These are phyloP conservation scores for Oryza coarctata DNA, from an alignment of 176 grass and related monocot species.

Conservation along the genomic window DNA sequence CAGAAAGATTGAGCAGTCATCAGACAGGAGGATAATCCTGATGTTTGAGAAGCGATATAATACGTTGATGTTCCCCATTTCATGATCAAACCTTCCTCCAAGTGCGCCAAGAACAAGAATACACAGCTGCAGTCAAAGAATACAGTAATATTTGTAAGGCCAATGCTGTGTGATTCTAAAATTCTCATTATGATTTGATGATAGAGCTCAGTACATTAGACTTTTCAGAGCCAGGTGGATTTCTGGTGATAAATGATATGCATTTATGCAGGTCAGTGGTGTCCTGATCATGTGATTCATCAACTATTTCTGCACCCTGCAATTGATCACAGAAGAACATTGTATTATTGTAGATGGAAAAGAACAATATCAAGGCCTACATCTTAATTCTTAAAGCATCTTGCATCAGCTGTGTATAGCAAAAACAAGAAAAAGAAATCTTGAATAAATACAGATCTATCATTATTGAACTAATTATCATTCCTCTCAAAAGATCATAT, in stretches of 20 bases:
- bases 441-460: not conserved
- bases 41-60: slow-evolving; percentile 62
- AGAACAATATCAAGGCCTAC: not conserved
- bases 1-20: slow-evolving; percentile 77
- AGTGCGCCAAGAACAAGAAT: slow-evolving; percentile 87
- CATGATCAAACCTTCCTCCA: slow-evolving; percentile 92
- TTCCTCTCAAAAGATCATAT: not conserved
- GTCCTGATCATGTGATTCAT: slow-evolving; percentile 93
- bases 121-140: slow-evolving; percentile 50
- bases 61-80: slow-evolving; percentile 94
- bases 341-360: not conserved
- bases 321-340: slow-evolving; percentile 30
- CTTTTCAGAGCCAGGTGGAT: slow-evolving; percentile 38
- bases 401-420: not conserved
- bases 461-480: not conserved
- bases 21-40: slow-evolving; percentile 70
- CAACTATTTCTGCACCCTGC: slow-evolving; percentile 73
- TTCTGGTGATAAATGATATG: slow-evolving; percentile 52
- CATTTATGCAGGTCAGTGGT: slow-evolving; percentile 97
- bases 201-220: slow-evolving; percentile 52
- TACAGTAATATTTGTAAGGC: not conserved
- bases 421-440: not conserved
- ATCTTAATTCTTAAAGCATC: not conserved
- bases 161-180: not conserved
- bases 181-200: not conserved